Evolutionary conservation across 345 rosid genomes (phyloP).

Genomic region (Syzygium oleosum): DNA sequence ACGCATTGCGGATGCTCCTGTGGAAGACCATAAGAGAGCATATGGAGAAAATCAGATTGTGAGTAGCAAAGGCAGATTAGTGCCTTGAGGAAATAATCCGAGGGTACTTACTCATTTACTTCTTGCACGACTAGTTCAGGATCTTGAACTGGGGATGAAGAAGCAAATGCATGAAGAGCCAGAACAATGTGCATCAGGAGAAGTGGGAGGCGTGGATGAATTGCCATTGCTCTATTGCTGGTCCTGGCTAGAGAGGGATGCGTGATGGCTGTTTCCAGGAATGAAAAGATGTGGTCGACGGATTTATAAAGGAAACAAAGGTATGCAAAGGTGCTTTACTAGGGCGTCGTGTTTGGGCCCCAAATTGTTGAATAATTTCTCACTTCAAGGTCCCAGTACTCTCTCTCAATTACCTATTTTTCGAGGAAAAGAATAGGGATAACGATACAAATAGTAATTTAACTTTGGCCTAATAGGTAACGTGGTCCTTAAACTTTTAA

Average conservation of each 20-base stretch:
- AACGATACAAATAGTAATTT: no score
- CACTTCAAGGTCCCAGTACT: not conserved
- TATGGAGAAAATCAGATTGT: not conserved
- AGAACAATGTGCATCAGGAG: not conserved
- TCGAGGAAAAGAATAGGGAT: no score
- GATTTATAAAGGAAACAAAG: not conserved
- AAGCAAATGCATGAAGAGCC: not conserved
- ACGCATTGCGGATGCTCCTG: constrained; percentile 9
- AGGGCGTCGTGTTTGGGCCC: not conserved
- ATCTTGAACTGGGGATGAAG: constrained; percentile 1
- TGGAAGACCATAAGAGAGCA: not conserved
- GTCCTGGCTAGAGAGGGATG: not conserved
- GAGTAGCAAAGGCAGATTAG: not conserved
- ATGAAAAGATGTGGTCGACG: not conserved
- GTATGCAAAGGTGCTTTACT: not conserved
- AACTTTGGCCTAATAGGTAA: no score
- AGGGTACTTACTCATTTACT: constrained; percentile 7
- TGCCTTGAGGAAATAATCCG: no score
- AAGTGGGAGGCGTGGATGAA: not conserved
- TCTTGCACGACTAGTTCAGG: constrained; percentile 8
- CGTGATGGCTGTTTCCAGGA: not conserved
- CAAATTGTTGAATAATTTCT: not conserved
- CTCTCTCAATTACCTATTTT: not conserved
- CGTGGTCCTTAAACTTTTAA: no score
- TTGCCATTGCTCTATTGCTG: not conserved